These are phyloP conservation scores for Albatrellus sp. DNA, from an alignment of 1,284 basidiomycete species.

Conservation along the genomic window DNA sequence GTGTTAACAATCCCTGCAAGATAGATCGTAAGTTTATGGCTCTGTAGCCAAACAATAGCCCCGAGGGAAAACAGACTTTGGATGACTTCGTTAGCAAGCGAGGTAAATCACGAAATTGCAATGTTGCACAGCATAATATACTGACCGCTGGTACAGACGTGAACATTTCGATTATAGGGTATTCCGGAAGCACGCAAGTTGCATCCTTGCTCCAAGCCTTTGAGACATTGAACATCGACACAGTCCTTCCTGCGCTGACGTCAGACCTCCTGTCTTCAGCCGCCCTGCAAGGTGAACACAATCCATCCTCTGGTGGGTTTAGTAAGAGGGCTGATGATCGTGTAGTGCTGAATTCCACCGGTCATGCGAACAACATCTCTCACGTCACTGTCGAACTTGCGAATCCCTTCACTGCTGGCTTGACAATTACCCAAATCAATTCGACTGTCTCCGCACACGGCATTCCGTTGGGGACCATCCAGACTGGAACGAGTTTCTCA, in stretches of 20 bases:
- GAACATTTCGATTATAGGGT: slow-evolving; percentile 41
- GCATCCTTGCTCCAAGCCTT: slow-evolving; percentile 53
- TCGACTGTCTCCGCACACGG: slow-evolving; percentile 56
- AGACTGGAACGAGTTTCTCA: slow-evolving; percentile 40
- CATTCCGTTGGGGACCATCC: slow-evolving; percentile 54
- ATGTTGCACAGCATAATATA: slow-evolving; percentile 10
- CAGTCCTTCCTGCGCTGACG: slow-evolving; percentile 52
- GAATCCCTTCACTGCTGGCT: slow-evolving; percentile 59
- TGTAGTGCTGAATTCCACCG: slow-evolving; percentile 57
- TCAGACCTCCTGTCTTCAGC: slow-evolving; percentile 46
- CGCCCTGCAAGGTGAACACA: slow-evolving; percentile 33
- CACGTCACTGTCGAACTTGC: slow-evolving; percentile 52
- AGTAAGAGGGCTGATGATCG: not conserved
- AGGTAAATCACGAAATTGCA: slow-evolving; percentile 17
- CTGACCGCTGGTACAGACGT: slow-evolving; percentile 28
- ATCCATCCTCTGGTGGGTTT: not conserved
- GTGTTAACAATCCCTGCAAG: slow-evolving; percentile 1
- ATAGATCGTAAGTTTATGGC: slow-evolving; percentile 7
- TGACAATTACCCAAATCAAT: slow-evolving; percentile 51
- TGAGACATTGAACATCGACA: slow-evolving; percentile 43
- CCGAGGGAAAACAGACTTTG: slow-evolving; percentile 52
- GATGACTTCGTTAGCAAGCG: slow-evolving; percentile 59
- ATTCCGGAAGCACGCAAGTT: slow-evolving; percentile 47
- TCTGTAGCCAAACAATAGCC: slow-evolving; percentile 46
- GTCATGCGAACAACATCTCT: slow-evolving; percentile 49